Base-by-base conservation (phyloP, 108 stramenopile species). In the Epithemia pelagica region DNA sequence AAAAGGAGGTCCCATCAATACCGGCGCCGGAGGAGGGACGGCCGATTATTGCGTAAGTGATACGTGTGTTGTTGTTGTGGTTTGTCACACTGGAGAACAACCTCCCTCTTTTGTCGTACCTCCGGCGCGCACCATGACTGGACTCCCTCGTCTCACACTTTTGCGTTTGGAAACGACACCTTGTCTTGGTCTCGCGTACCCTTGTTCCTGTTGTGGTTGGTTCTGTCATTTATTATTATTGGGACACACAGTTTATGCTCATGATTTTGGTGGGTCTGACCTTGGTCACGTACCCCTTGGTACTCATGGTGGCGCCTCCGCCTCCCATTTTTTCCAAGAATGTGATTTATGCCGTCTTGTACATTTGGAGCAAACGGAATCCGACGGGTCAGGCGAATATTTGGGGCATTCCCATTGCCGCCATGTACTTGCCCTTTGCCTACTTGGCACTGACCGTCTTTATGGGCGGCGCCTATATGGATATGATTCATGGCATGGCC, bases 401-500 rank as follows among this genome's bases (percentile, higher is more conserved):
- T 32, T 96, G 90, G 89, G 95, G 92, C 28, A 69, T 96, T 53
- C 87, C 87, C 51, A 64, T 96, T 54, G 67, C 84, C 67, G 95
- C 79, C n/a, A 78, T 83, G 21, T 80, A 87, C 62, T 70, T 96
- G 30, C 95, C 95, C 7, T 96, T 92, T 76, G 95, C 85, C 1
- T 80, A 90, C 54, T 59, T 90, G 67, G 88, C 66, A 7, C 51
- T 96, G 52, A 87, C 78, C 28, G 71, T 96, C 8, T 69, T 88
- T 33, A 87, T 87, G 78, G 95, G 95, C 46, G 70, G 72, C 24
- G 46, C 79, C 10, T 87, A 77, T 46, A 55, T 74, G 37, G 82
- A 85, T 68, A 33, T 87, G 52, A 57, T 90, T 27, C 87, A 89
- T 62, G 95, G 95, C 25, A 75, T 93, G 20, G 84, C 62, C 2